Evolutionary conservation across 305 asterid species (phyloP).

Genomic region (Solanum chacoense): DNA sequence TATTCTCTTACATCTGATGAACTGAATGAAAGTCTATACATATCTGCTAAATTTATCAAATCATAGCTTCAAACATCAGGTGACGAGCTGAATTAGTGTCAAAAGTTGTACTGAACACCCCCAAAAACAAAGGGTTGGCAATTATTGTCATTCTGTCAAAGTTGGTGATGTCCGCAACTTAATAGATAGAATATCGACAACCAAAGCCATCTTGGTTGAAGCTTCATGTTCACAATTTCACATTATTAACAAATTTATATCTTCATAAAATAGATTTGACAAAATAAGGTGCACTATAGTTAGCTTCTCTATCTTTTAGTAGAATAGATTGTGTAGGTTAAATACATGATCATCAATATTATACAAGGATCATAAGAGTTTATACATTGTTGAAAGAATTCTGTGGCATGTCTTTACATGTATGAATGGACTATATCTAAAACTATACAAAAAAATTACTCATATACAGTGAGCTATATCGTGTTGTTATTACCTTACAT

Average conservation of each 20-base stretch:
- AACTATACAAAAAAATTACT: slow-evolving; percentile 1
- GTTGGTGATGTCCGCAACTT: not conserved
- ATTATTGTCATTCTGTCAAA: not conserved
- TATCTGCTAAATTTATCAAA: not conserved
- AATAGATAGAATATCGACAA: not conserved
- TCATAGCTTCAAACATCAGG: not conserved
- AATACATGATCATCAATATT: not conserved
- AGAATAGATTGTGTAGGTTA: not conserved
- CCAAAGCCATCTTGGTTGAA: not conserved
- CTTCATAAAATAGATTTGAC: not conserved
- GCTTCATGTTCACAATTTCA: not conserved
- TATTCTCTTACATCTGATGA: not conserved
- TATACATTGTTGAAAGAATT: not conserved
- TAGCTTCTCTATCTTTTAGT: not conserved
- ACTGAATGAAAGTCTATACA: not conserved
- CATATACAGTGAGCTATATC: not conserved
- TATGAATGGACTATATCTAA: slow-evolving; percentile 1
- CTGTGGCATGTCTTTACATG: slow-evolving; percentile 5
- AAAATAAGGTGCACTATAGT: not conserved
- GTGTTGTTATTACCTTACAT: slow-evolving; percentile 11
- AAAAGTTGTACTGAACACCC: not conserved
- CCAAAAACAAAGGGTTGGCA: not conserved
- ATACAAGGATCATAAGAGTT: not conserved
- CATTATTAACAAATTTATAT: not conserved
- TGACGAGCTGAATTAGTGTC: not conserved